A percentile compares a stretch with the other conserved stretches of the same genome.
phyloP scores from a whole-genome alignment of 768 basidiomycete species.

The Rhodotorula kratochvilovae region DNA sequence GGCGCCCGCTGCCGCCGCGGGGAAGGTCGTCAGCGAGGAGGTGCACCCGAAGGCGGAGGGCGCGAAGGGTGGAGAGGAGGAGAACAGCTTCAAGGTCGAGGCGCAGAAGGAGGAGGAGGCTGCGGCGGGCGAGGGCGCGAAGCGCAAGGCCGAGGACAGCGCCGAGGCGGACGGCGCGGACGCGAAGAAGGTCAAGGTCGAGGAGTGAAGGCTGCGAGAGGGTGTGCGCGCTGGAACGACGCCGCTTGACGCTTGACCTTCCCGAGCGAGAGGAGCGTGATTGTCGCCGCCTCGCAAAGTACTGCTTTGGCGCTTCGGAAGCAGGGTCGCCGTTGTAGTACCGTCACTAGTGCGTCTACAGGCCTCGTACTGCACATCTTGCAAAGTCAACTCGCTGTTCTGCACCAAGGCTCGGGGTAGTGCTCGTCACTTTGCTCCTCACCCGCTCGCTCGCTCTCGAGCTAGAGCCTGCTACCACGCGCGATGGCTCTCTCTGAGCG shows the following conservation, averaged over 20 bases:
- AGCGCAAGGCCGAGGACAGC: not conserved
- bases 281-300: too few species aligned
- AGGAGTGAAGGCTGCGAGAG: not conserved
- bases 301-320: too few species aligned
- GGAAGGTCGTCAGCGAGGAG: not conserved
- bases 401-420: too few species aligned
- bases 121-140: not conserved
- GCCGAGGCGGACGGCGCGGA: not conserved
- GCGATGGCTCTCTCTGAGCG: not conserved
- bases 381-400: too few species aligned
- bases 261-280: too few species aligned
- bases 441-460: not conserved
- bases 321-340: too few species aligned
- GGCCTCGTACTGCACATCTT: too few species aligned
- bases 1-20: not conserved
- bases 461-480: not conserved
- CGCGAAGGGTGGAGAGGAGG: constrained; percentile 7
- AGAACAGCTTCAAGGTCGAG: constrained; percentile 3
- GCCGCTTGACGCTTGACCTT: too few species aligned
- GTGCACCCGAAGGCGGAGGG: not conserved
- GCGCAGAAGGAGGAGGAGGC: not conserved
- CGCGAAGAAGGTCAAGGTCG: constrained; percentile 4
- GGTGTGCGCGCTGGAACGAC: too few species aligned
- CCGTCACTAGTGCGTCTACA: too few species aligned
- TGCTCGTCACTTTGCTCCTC: too few species aligned